phyloP scores from a whole-genome alignment of 345 rosid species.

The Eucalyptus curtisii region DNA sequence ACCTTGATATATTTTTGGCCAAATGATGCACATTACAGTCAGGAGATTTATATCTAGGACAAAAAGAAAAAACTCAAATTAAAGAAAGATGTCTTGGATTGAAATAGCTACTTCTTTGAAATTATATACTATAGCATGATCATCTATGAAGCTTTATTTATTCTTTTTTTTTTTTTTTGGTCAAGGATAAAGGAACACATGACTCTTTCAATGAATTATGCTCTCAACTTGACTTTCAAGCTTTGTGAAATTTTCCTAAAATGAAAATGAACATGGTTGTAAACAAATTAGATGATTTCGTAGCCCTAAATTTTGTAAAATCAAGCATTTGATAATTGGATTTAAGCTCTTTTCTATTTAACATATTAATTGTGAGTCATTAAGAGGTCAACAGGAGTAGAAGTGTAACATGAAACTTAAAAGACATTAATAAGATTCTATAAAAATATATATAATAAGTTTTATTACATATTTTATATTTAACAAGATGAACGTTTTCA shows the following conservation, averaged over 20 bases:
- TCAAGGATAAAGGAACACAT: not conserved
- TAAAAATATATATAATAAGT: too few relatives aligned
- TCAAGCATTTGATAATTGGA: not conserved
- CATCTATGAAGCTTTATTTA: not conserved
- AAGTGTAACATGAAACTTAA: not conserved
- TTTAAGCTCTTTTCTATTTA: not conserved
- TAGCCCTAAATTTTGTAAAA: too few relatives aligned
- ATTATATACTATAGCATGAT: not conserved
- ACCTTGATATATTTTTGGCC: not conserved
- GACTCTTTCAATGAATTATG: not conserved
- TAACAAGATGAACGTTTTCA: not conserved
- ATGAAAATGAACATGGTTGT: not conserved
- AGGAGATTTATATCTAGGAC: not conserved
- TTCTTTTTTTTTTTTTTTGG: too few relatives aligned
- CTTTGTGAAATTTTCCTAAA: not conserved
- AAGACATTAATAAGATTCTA: not conserved
- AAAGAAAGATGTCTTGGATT: not conserved
- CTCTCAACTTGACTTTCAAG: not conserved
- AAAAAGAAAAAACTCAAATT: not conserved
- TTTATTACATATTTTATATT: not conserved
- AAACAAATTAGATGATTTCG: too few relatives aligned
- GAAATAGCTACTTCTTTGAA: not conserved
- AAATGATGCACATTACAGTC: not conserved
- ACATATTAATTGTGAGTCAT: not conserved
- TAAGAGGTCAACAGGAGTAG: not conserved